Conservation (phyloP, 352 stramenopile genomes). For the Ophiocytium majus region DNA sequence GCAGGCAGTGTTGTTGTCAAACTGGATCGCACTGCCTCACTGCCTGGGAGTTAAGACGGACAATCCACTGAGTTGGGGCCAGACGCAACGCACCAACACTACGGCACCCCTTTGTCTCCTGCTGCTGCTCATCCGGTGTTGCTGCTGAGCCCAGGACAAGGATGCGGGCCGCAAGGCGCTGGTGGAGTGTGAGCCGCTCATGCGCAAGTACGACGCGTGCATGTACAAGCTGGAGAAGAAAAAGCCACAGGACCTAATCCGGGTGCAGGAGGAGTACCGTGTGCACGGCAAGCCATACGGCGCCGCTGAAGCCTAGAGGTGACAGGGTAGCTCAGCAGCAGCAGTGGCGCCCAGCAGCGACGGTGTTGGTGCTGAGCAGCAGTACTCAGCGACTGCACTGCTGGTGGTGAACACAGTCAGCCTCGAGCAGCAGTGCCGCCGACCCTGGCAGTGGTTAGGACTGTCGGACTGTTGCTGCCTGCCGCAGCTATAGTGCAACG, state of each 20-base stretch:
- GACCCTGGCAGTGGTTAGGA: no score
- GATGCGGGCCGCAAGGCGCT: constrained; percentile 25
- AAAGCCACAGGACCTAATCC: constrained; percentile 7
- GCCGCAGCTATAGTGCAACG: no score
- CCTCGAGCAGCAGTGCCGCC: no score
- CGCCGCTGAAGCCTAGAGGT: no score
- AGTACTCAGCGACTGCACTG: neutral
- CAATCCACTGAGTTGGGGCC: neutral
- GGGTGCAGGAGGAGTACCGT: constrained; percentile 31
- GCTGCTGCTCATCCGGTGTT: no score
- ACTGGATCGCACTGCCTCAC: no score
- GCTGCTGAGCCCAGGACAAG: constrained; percentile 27
- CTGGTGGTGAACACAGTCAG: neutral
- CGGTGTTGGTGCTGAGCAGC: no score
- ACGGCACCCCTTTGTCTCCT: neutral
- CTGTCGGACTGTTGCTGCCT: no score
- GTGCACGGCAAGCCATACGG: neutral
- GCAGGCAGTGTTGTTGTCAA: no score
- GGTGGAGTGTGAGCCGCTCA: constrained; percentile 21
- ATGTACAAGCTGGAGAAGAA: constrained; percentile 36
- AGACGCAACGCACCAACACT: neutral
- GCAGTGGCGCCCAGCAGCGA: neutral
- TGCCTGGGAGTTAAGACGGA: no score
- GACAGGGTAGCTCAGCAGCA: neutral
- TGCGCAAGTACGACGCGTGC: constrained; percentile 28